Evolutionary conservation across 805 yeast genomes (phyloP), one percentile per base, ranked within the genome.

Genomic region (Cyberlindnera xishuangbannaensis): DNA sequence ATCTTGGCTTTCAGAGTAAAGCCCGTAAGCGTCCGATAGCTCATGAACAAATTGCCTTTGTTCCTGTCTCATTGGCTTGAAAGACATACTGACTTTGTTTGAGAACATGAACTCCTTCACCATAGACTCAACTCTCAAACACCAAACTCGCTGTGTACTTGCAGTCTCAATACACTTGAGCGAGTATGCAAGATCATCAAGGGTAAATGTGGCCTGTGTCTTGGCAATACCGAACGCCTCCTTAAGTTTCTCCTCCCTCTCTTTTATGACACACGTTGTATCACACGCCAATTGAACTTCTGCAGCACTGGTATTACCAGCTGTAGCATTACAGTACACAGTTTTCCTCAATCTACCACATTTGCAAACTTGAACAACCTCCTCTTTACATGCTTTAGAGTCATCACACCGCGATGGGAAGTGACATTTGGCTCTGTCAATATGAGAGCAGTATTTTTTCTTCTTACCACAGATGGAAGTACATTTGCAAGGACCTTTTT

Each of bases 1-100:
- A 55, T 84, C 95, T 41, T 83, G 92, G 2, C 88, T 73, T 47
- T 83, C 87, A 0, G 81, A 64, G 45, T 71, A 76, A 10, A 85
- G 47, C 10, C 68, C 62, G 52, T 64, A 85, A 0, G 74, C 57
- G 17, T 65, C 72, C 0, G 87, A 79, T 25, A 87, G 49, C 32
- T 75, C 76, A 49, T 78, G 90, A 17, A 87, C 58, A 50, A 86
- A 85, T 40, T 64, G 63, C 29, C 96, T 64, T 53, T 83, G 90
- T 5, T 76, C 70, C 11, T 65, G 53, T 31, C 62, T 67, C 95
- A 87, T 84, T 13, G 90, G 80, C 13, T 77, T 77, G 58, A 88
- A 84, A 50, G 76, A 77, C 44, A 72, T 57, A 1, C 71, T 57
- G 24, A 66, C 63, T 16, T 55, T 50, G 15, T 56, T 51, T 36